Evolutionary conservation across 306 rosid species (phyloP).

Genomic region (Lupinus albus): DNA sequence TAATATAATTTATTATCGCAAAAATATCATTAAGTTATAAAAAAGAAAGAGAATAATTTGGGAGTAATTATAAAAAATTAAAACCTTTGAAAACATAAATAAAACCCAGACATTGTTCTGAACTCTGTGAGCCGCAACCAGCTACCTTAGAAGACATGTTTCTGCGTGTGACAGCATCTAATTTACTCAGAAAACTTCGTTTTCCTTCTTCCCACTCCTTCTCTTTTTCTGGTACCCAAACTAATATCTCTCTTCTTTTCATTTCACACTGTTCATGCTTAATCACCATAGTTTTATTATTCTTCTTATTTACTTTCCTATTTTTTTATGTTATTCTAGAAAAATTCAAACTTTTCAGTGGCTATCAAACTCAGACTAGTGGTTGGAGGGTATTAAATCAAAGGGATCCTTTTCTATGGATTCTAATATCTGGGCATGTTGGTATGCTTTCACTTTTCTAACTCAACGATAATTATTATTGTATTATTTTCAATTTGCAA

Average conservation of each 20-base stretch:
- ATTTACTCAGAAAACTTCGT: constrained; percentile 47
- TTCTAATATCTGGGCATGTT: constrained; percentile 55
- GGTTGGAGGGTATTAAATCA: constrained; percentile 50
- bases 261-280: no score
- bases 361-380: constrained; percentile 39
- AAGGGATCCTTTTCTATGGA: constrained; percentile 55
- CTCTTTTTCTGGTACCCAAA: constrained; percentile 45
- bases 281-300: not conserved
- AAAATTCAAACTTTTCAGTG: constrained; percentile 18
- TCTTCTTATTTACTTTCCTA: not conserved
- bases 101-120: no score
- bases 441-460: constrained; percentile 42
- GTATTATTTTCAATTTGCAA: not conserved
- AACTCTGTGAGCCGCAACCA: no score
- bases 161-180: constrained; percentile 48
- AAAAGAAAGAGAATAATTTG: no score
- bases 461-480: not conserved
- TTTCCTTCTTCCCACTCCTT: constrained; percentile 39
- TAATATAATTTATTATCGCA: no score
- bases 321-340: constrained; percentile 47
- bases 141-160: constrained; percentile 41
- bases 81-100: no score
- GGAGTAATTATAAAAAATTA: no score
- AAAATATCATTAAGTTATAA: no score
- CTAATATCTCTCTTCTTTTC: not conserved